Percentiles rank a stretch among this genome's conserved stretches.
Evolutionary conservation across 495 filamentous ascomycete genomes (phyloP).

Genomic region (Trichoderma erinaceum): DNA sequence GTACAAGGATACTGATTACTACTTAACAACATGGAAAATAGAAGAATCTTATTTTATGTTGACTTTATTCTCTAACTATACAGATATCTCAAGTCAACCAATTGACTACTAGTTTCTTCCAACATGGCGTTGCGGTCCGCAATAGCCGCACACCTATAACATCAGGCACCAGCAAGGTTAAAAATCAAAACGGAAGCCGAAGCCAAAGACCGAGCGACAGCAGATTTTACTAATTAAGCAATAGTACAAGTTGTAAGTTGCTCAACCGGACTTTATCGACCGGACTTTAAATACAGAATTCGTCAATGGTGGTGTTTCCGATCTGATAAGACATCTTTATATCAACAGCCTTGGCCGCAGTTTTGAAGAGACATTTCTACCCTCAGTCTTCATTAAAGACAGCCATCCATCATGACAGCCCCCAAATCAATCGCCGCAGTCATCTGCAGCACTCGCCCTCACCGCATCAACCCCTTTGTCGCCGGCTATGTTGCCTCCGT

Average conservation of each 20-base stretch:
- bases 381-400: background rate
- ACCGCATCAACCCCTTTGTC: slow-evolving; percentile 18
- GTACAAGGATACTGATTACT: no score
- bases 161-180: background rate
- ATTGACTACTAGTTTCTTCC: background rate
- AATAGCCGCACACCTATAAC: background rate
- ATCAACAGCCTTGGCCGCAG: background rate
- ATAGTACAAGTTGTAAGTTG: no score
- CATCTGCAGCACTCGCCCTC: slow-evolving; percentile 18
- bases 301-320: no score
- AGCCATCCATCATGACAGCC: background rate
- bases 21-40: no score
- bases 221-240: background rate
- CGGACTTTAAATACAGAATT: no score
- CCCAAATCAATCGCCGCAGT: slow-evolving; percentile 19
- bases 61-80: no score
- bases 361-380: background rate
- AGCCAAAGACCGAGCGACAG: background rate
- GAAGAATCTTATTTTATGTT: no score
- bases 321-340: no score
- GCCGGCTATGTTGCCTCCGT: slow-evolving; percentile 11
- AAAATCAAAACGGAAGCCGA: background rate
- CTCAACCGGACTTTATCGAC: no score
- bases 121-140: slow-evolving; percentile 1
- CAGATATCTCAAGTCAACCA: no score